Percentiles rank a stretch among this genome's conserved stretches.
Evolutionary conservation across 2,329 filamentous ascomycete species (phyloP).

Genomic region (Neodidymelliopsis sp.): DNA sequence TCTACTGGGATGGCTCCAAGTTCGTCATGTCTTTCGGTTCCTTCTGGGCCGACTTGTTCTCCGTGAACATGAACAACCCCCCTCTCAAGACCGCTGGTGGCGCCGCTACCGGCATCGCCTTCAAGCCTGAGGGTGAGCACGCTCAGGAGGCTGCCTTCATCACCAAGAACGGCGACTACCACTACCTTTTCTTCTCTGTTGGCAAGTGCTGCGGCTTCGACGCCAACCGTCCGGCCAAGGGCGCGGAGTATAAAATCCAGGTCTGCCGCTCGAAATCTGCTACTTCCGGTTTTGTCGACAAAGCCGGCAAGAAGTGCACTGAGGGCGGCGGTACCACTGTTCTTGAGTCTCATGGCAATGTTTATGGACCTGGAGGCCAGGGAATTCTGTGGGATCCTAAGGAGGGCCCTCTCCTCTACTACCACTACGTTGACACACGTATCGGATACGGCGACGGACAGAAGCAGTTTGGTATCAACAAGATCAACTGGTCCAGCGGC

Average conservation of each 20-base stretch:
- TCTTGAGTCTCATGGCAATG: conserved; percentile 64
- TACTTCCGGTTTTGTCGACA: conserved; percentile 65
- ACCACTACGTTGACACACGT: conserved; percentile 66
- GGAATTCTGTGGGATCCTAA: conserved; percentile 62
- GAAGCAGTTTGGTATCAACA: conserved; percentile 63
- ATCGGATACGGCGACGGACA: conserved; percentile 61
- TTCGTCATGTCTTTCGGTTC: conserved; percentile 69
- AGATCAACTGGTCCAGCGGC: conserved; percentile 57
- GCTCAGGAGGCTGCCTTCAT: conserved; percentile 66
- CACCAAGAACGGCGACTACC: conserved; percentile 63
- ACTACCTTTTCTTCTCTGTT: conserved; percentile 70
- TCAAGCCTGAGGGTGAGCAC: conserved; percentile 59
- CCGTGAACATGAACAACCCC: conserved; percentile 58
- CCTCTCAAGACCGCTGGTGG: conserved; percentile 42
- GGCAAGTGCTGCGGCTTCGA: conserved; percentile 71
- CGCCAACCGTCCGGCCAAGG: conserved; percentile 57
- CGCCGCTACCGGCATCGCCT: conserved; percentile 60
- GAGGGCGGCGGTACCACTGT: conserved; percentile 67
- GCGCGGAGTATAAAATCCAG: conserved; percentile 71
- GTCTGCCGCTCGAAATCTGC: conserved; percentile 66
- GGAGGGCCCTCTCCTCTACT: conserved; percentile 65
- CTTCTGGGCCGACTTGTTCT: conserved; percentile 72
- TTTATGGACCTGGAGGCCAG: conserved; percentile 73
- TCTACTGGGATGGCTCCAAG: conserved; percentile 53
- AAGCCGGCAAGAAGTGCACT: conserved; percentile 61